These are phyloP conservation scores for Rhizophagus prolifer DNA, from an alignment of 192 early-diverging fungal species.

Conservation along the genomic window DNA sequence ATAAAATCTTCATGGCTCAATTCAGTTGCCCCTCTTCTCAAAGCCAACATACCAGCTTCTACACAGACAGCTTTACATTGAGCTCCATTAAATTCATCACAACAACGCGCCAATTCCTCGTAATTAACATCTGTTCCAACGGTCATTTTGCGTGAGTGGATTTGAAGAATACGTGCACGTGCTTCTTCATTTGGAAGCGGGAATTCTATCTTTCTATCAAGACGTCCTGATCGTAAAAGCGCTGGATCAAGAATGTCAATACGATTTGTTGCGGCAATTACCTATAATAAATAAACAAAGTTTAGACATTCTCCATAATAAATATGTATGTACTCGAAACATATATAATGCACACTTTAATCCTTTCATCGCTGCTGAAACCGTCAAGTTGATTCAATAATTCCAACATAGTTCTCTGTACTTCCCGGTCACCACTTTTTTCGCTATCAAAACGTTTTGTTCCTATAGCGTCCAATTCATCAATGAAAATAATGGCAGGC, in stretches of 20 bases:
- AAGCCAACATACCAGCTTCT: slow-evolving; percentile 97
- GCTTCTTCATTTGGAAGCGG: slow-evolving; percentile 91
- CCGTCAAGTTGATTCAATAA: slow-evolving; percentile 97
- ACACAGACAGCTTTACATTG: slow-evolving; percentile 99
- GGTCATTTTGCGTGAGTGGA: slow-evolving; percentile 98
- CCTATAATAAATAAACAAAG: slow-evolving; percentile 46
- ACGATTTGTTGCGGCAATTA: slow-evolving; percentile 98
- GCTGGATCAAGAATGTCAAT: slow-evolving; percentile 93
- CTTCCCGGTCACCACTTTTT: slow-evolving; percentile 97
- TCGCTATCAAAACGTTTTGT: slow-evolving; percentile 99
- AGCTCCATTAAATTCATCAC: slow-evolving; percentile 99
- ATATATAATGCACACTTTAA: slow-evolving; percentile 71
- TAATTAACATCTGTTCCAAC: slow-evolving; percentile 93
- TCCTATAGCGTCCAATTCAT: slow-evolving; percentile 97
- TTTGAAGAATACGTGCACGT: slow-evolving; percentile 92
- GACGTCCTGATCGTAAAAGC: slow-evolving; percentile 80
- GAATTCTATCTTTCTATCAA: slow-evolving; percentile 95
- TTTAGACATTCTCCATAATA: neutral
- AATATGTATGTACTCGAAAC: neutral
- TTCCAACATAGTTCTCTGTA: slow-evolving; percentile 99
- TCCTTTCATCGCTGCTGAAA: slow-evolving; percentile 91
- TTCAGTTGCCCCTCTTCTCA: slow-evolving; percentile 83
- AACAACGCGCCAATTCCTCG: slow-evolving; percentile 91
- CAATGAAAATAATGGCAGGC: slow-evolving; percentile 98
- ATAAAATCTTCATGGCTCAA: slow-evolving; percentile 97